phyloP scores from a whole-genome alignment of 2,329 filamentous ascomycete species.

The Epichloe typhina region DNA sequence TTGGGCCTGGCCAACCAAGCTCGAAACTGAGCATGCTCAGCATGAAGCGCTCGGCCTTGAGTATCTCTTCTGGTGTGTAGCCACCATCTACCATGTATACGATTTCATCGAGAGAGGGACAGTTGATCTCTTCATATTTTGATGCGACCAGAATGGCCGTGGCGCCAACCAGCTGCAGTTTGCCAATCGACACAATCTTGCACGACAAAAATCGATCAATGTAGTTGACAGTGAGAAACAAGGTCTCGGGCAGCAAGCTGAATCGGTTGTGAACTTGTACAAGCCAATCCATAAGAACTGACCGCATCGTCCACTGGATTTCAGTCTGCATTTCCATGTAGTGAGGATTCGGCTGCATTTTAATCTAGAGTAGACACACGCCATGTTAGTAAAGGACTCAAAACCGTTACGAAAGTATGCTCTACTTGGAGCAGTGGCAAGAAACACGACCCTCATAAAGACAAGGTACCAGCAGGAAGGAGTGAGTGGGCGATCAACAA shows the following conservation, averaged over 20 bases:
- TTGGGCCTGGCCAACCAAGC: constrained; percentile 94
- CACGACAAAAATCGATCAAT: constrained; percentile 90
- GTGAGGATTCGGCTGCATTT: constrained; percentile 73
- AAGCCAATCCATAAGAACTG: constrained; percentile 95
- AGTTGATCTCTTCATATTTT: constrained; percentile 99
- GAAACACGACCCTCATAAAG: background rate
- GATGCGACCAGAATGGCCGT: constrained; percentile 92
- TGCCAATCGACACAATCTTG: constrained; percentile 90
- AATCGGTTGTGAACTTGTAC: constrained; percentile 93
- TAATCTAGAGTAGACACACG: constrained; percentile 36
- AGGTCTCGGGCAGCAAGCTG: constrained; percentile 77
- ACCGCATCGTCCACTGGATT: constrained; percentile 97
- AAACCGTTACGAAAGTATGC: background rate
- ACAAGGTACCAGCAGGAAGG: background rate
- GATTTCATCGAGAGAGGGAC: constrained; percentile 86
- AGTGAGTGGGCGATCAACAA: constrained; percentile 1
- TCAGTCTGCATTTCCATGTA: constrained; percentile 98
- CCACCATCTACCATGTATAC: constrained; percentile 96
- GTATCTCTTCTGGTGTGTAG: constrained; percentile 79
- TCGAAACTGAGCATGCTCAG: constrained; percentile 92
- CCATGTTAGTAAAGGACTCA: background rate
- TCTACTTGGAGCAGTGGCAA: too few relatives aligned
- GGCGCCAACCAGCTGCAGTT: constrained; percentile 89
- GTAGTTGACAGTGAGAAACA: constrained; percentile 92
- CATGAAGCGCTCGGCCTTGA: constrained; percentile 98